Conservation (phyloP, 768 basidiomycete species). For the Termitomyces sp. region DNA sequence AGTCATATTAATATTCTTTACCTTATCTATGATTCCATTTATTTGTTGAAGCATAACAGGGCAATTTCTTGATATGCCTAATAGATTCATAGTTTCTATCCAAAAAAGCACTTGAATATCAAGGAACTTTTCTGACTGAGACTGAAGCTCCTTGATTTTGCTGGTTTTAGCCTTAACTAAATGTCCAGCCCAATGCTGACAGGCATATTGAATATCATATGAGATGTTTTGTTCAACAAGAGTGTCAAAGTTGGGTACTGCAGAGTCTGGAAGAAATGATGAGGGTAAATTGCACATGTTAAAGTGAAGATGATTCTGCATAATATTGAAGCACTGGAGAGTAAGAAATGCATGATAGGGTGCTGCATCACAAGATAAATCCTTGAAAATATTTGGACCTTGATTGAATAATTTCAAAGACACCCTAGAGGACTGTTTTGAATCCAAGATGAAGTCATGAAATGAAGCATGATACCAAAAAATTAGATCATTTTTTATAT, state of each 20-base stretch:
- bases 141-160: too few species aligned
- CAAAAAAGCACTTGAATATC: too few species aligned
- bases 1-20: too few species aligned
- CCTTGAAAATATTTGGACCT: fast-evolving
- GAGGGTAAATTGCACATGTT: too few species aligned
- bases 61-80: too few species aligned
- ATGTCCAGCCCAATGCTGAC: neutral
- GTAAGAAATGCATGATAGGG: neutral
- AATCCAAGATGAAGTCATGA: conserved; percentile 19
- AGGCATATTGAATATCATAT: neutral
- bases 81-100: too few species aligned
- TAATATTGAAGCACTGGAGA: too few species aligned
- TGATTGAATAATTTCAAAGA: neutral
- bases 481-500: conserved; percentile 5
- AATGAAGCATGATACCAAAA: conserved; percentile 15
- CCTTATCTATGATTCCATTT: too few species aligned
- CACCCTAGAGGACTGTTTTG: neutral
- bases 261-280: neutral
- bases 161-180: too few species aligned
- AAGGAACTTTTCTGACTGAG: too few species aligned
- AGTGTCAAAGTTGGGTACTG: neutral
- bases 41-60: too few species aligned
- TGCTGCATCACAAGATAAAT: neutral
- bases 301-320: too few species aligned
- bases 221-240: neutral